Evolutionary conservation across 441 rosid species (phyloP).

Genomic region (Populus hybrid): DNA sequence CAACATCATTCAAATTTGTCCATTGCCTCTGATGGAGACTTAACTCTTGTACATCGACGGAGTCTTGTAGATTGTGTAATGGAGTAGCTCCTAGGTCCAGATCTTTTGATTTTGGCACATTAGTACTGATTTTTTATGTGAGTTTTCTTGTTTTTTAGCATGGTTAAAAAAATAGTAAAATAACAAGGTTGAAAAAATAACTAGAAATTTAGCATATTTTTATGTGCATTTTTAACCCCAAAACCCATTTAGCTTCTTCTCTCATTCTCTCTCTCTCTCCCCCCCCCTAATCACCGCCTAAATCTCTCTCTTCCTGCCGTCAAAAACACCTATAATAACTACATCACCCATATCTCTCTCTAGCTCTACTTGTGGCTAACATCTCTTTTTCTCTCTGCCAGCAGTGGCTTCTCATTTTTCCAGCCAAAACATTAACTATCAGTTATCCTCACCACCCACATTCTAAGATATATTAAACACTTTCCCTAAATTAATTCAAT

Average conservation of each 20-base stretch:
- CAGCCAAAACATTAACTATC: too few relatives aligned
- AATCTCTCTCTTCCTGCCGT: background rate
- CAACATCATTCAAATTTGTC: background rate
- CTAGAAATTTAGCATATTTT: background rate
- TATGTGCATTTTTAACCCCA: too few relatives aligned
- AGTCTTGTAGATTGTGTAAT: background rate
- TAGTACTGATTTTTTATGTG: background rate
- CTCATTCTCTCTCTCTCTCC: too few relatives aligned
- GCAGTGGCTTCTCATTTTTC: accelerated
- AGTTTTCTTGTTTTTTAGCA: background rate
- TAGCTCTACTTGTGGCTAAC: too few relatives aligned
- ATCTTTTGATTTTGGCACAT: background rate
- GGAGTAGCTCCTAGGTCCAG: background rate
- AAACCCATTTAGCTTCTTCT: too few relatives aligned
- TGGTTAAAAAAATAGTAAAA: too few relatives aligned
- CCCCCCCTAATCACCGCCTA: accelerated
- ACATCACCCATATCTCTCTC: background rate
- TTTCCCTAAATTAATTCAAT: too few relatives aligned
- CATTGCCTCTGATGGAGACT: background rate
- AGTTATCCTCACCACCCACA: too few relatives aligned
- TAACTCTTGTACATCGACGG: background rate
- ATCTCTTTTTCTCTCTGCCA: too few relatives aligned
- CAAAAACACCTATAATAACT: background rate
- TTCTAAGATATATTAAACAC: too few relatives aligned
- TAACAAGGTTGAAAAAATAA: too few relatives aligned